A percentile compares a stretch with the other conserved stretches of the same genome.
Evolutionary conservation across 305 asterid species (phyloP).

Genomic region (Ruellia speciosa): DNA sequence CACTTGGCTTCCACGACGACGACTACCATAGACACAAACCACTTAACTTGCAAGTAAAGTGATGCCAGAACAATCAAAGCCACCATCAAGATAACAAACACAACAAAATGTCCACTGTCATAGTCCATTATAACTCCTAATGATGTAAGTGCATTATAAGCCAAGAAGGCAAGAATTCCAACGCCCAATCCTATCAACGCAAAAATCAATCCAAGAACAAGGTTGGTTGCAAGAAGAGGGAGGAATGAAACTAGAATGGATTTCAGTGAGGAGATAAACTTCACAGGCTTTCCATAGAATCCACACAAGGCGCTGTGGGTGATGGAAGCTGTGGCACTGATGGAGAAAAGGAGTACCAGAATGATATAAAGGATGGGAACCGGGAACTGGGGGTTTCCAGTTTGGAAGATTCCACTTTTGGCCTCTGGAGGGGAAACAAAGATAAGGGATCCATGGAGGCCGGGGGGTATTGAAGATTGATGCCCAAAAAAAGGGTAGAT

Average conservation of each 20-base stretch:
- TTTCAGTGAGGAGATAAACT: constrained; percentile 38
- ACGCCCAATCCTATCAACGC: constrained; percentile 15
- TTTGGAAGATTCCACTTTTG: neutral
- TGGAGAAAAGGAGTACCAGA: constrained; percentile 24
- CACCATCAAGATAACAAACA: constrained; percentile 18
- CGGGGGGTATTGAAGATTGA: constrained; percentile 22
- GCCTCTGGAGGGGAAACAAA: constrained; percentile 7
- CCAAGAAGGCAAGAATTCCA: constrained; percentile 11
- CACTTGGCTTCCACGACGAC: constrained; percentile 63
- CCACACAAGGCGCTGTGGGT: constrained; percentile 54
- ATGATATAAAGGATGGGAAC: constrained; percentile 27
- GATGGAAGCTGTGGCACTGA: constrained; percentile 43
- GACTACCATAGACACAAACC: constrained; percentile 41
- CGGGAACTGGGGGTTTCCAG: constrained; percentile 8
- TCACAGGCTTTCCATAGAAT: constrained; percentile 53
- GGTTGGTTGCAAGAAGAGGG: constrained; percentile 41
- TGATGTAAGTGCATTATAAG: constrained; percentile 20
- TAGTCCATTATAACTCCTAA: constrained; percentile 34
- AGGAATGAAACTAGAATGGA: constrained; percentile 39
- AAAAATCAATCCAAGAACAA: constrained; percentile 21
- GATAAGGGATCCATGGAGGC: constrained; percentile 18
- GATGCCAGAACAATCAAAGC: constrained; percentile 18
- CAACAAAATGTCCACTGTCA: constrained; percentile 20
- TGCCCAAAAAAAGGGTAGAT: constrained; percentile 37
- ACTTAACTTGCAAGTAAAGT: constrained; percentile 39